Base-by-base conservation (phyloP, 805 yeast genomes). In the Isabelozyma gotoi region DNA sequence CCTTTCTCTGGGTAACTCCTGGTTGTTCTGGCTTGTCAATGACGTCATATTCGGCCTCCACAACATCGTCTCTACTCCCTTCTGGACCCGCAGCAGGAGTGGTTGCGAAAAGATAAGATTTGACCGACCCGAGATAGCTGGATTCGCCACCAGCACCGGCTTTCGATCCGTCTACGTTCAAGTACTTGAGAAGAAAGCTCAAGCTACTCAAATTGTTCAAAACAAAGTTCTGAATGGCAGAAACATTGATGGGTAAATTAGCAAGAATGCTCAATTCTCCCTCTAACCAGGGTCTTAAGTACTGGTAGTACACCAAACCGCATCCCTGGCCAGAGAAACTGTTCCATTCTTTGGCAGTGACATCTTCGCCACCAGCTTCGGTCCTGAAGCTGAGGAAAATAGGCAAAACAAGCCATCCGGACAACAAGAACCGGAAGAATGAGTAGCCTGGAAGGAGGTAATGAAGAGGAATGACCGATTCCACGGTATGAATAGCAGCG, bases 381-480 rank as follows among this genome's bases (percentile, higher is more conserved):
- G 39, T 33, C 41, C 34, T 44, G 35, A 38, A 33, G 24, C 43
- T 38, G 31, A 52, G 47, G 11, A 67, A 51, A 47, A 73, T 52
- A 5, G 81, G 79, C 21, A 77, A 63, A 4, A 84, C 76, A 38
- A 88, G 68, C 91, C 91, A 85, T 10, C 77, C 55, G 24, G 79
- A 73, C 34, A 79, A 55, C 19, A 70, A 71, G 3, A 83, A 55
- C 43, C 75, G 72, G 29, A 74, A 35, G 1, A 84, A 53, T 3
- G 76, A 59, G 52, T 74, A 79, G 38, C 85, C 75, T 2, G 94
- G 92, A 14, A 84, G 46, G 32, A 75, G 49, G 24, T 63, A 56
- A 33, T 73, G 55, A n/a, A 86, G 40, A 16, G 78, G 67, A 7
- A 75, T 62, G 15, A 78, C 50, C 24, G 67, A 57, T 36, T 74